Conservation (phyloP, 768 basidiomycete species). For the Termitomyces sp. region DNA sequence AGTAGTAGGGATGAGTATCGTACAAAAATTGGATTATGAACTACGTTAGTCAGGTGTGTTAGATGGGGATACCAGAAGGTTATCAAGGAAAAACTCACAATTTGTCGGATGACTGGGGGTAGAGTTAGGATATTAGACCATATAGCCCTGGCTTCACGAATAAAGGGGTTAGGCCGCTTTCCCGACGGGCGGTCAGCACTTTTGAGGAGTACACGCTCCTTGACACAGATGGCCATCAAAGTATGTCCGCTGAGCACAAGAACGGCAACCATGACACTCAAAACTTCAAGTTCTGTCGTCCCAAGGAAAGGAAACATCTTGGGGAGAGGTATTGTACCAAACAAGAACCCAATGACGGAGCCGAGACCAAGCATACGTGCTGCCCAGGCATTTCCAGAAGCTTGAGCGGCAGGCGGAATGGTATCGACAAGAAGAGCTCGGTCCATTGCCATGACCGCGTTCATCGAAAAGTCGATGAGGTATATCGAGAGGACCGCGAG, state of each 20-base stretch:
- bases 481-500: constrained; percentile 61
- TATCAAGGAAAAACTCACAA: constrained; percentile 39
- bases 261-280: constrained; percentile 69
- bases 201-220: constrained; percentile 68
- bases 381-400: constrained; percentile 92
- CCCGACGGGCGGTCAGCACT: constrained; percentile 1
- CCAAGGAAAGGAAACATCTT: constrained; percentile 70
- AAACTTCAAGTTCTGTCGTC: constrained; percentile 71
- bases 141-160: constrained; percentile 55
- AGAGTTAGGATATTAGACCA: constrained; percentile 66
- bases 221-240: constrained; percentile 54
- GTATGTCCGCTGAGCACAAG: constrained; percentile 64
- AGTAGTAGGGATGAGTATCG: constrained; percentile 17
- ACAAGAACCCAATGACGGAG: constrained; percentile 81
- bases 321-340: constrained; percentile 79
- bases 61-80: neutral
- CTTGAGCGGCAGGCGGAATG: constrained; percentile 67
- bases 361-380: constrained; percentile 89
- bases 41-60: constrained; percentile 28
- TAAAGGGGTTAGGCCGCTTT: constrained; percentile 27
- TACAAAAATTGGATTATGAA: constrained; percentile 81
- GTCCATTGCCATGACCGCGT: constrained; percentile 80
- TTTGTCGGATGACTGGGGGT: constrained; percentile 71
- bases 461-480: constrained; percentile 56
- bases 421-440: constrained; percentile 89